Base-by-base conservation (phyloP, 2,329 filamentous ascomycete species). In the Cylindrodendrum hubeiense region DNA sequence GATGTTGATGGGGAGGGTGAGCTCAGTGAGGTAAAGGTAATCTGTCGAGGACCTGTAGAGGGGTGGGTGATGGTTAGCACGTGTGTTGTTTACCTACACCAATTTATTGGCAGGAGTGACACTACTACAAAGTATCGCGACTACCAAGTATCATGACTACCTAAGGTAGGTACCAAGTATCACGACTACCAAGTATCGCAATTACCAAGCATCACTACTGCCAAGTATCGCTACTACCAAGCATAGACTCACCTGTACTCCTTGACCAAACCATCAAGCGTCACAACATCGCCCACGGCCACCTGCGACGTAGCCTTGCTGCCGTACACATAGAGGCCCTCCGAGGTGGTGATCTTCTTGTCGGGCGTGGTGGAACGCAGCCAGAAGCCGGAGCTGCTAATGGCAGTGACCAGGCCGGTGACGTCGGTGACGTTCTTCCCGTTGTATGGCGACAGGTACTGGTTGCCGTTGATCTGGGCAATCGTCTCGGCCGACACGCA, bases 281-380 rank as follows among this genome's bases (percentile, higher is more conserved):
- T 84, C 67, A 93, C 81, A 55, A 89, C 79, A 70, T 93, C 89
- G 53, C 91, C 91, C 10, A 91, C 85, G 8, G 84, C 83, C 50
- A 90, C 78, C 70, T 85, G 85, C 7, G 79, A 76, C 21, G 83
- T 82, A 2, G 87, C 82, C 6, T 80, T 79, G 68, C 80, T 82
- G 67, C 87, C 84, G 73, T 86, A 93, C 43, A 93, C 85, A 71
- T 91, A 93, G 66, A 93, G 76, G 2, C 88, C 88, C 74, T 91
- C 89, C 0, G 90, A 92, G 3, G 88, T 90, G 50, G 81, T 80
- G 15, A 79, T 75, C 72, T 90, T 85, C 51, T 82, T 76, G 73
- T 91, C 87, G 1, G 87, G 85, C 34, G 79, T 81, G 0, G 85
- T 86, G 1, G 90, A 91, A 46, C 88, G 87, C 19, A 93, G 80